Evolutionary conservation across 768 basidiomycete species (phyloP).

Genomic region (Melanogaster broomeanus): DNA sequence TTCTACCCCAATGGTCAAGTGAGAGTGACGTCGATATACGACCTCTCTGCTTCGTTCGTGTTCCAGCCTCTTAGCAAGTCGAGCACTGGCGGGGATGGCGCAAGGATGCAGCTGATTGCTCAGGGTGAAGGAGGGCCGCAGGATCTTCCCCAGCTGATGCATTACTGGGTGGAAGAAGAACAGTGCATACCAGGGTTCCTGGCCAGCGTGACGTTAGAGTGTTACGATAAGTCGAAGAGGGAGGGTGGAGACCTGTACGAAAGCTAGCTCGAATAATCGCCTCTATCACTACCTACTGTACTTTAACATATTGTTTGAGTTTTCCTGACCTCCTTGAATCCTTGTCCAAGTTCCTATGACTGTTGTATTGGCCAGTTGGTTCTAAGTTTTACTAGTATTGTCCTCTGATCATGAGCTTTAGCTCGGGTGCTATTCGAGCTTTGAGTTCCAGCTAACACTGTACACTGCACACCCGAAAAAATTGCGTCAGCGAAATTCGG

Average conservation of each 20-base stretch:
- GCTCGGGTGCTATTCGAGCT: no score
- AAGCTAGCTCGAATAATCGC: background rate
- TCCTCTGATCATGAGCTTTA: no score
- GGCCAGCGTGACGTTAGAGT: conserved; percentile 85
- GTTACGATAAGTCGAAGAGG: conserved; percentile 75
- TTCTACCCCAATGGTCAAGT: conserved; percentile 93
- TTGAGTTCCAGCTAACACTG: no score
- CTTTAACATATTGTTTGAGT: background rate
- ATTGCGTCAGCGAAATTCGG: no score
- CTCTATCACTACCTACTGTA: background rate
- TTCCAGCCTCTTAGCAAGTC: conserved; percentile 62
- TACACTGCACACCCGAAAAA: no score
- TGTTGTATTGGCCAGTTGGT: no score
- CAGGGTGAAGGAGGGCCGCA: conserved; percentile 75
- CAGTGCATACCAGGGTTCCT: conserved; percentile 88
- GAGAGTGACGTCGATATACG: conserved; percentile 88
- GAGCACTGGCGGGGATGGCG: conserved; percentile 39
- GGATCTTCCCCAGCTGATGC: conserved; percentile 73
- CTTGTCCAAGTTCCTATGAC: no score
- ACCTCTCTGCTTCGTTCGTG: conserved; percentile 83
- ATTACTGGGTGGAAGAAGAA: conserved; percentile 84
- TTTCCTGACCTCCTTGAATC: no score
- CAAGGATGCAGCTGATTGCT: conserved; percentile 71
- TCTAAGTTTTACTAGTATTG: no score
- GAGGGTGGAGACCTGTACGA: conserved; percentile 8